A percentile compares a stretch with the other conserved stretches of the same genome.
Conservation (phyloP, 768 basidiomycete genomes). For the Tylopilus felleus region DNA sequence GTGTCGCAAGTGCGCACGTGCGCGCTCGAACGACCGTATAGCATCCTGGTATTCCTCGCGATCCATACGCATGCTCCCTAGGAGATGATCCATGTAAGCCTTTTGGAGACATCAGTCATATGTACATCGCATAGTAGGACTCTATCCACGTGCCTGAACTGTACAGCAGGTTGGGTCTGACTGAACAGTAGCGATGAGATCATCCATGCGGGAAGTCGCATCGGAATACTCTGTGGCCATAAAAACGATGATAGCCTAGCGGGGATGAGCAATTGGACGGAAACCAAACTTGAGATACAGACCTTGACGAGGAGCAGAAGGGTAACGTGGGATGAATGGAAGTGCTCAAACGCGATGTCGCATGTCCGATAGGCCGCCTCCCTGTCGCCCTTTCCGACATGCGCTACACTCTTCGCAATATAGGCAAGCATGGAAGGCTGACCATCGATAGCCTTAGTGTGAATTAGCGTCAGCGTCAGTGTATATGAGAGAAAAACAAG, state of each 20-base stretch:
- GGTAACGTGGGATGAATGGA: not conserved
- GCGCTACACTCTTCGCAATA: not conserved
- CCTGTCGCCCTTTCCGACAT: not conserved
- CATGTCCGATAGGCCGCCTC: not conserved
- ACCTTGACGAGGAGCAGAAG: not conserved
- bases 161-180: not conserved
- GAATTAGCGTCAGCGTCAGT: not conserved
- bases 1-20: not conserved
- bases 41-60: not conserved
- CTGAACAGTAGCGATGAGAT: not conserved
- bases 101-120: not conserved
- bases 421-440: not conserved
- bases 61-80: not conserved
- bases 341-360: not conserved
- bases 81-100: not conserved
- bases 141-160: not conserved
- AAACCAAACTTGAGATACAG: not conserved
- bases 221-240: not conserved
- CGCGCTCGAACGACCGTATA: not conserved
- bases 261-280: not conserved
- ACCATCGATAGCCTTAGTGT: not conserved
- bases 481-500: not conserved
- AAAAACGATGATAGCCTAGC: not conserved
- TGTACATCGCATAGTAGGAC: not conserved
- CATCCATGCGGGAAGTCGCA: not conserved